A percentile compares a stretch with the other conserved stretches of the same genome.
phyloP scores from a whole-genome alignment of 768 basidiomycete genomes.

The Suillus brevipes region DNA sequence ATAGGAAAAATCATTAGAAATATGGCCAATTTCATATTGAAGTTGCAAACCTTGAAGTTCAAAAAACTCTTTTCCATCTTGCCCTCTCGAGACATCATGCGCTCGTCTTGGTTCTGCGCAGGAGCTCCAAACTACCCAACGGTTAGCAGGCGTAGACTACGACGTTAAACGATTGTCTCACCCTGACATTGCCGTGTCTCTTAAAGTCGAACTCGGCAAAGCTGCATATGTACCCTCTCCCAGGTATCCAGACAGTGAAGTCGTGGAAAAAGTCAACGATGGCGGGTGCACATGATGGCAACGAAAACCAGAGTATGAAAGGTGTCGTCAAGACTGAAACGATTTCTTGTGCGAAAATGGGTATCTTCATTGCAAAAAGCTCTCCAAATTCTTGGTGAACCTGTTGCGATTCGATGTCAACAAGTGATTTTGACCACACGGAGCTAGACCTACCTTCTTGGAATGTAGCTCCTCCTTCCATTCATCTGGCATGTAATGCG shows the following conservation, averaged over 20 bases:
- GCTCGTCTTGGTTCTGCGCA: conserved; percentile 60
- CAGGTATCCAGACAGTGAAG: conserved; percentile 95
- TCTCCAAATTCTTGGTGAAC: conserved; percentile 90
- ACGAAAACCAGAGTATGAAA: conserved; percentile 89
- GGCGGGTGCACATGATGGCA: conserved; percentile 85
- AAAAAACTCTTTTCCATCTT: conserved; percentile 99
- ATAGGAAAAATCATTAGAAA: conserved; percentile 7
- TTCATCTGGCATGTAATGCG: conserved; percentile 93
- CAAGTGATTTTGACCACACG: conserved; percentile 9
- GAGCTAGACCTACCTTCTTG: conserved; percentile 57
- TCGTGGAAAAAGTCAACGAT: conserved; percentile 98
- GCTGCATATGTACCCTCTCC: conserved; percentile 94
- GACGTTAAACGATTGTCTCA: conserved; percentile 30
- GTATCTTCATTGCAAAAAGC: conserved; percentile 90
- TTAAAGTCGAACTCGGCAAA: conserved; percentile 99
- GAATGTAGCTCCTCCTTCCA: conserved; percentile 92
- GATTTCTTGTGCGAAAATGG: conserved; percentile 85
- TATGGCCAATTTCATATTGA: neutral
- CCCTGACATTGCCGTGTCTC: conserved; percentile 89
- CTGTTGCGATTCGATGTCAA: conserved; percentile 35
- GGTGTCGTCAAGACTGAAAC: conserved; percentile 92
- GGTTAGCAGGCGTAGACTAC: conserved; percentile 1
- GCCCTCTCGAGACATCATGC: conserved; percentile 83
- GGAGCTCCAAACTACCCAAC: conserved; percentile 79
- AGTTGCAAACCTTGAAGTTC: conserved; percentile 72